phyloP scores from a whole-genome alignment of 768 basidiomycete genomes.

The Brasilioporus rufonigricans region DNA sequence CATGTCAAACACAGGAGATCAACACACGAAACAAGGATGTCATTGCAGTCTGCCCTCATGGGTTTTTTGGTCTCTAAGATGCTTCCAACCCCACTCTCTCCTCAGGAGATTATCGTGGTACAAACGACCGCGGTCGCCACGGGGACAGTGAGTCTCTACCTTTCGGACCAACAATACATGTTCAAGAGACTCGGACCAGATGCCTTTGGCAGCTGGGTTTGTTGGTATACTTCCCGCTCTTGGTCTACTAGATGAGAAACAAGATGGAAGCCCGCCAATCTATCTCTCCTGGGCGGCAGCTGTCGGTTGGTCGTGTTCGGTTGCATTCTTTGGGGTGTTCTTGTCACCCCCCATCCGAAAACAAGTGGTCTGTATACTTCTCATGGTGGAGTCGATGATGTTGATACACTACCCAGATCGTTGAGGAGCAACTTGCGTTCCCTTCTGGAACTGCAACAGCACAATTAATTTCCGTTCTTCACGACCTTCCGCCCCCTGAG shows the following conservation, averaged over 20 bases:
- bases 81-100: conserved; percentile 70
- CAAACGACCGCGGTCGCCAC: conserved; percentile 97
- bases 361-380: conserved; percentile 69
- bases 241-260: conserved; percentile 64
- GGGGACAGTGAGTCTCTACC: conserved; percentile 47
- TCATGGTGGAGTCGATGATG: not conserved
- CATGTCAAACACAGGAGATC: not conserved
- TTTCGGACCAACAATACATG: not conserved
- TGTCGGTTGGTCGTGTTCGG: conserved; percentile 82
- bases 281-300: conserved; percentile 70
- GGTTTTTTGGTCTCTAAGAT: conserved; percentile 83
- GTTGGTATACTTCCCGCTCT: conserved; percentile 94
- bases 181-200: conserved; percentile 32
- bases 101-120: conserved; percentile 90
- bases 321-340: conserved; percentile 99
- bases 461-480: conserved; percentile 89
- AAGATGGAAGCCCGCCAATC: conserved; percentile 78
- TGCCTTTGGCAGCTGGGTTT: conserved; percentile 85
- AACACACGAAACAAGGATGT: conserved; percentile 68
- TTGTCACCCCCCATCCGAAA: conserved; percentile 91
- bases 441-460: conserved; percentile 97
- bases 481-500: conserved; percentile 68
- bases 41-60: conserved; percentile 89
- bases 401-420: conserved; percentile 51
- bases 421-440: conserved; percentile 91